Conservation (phyloP, 2,329 filamentous ascomycete genomes). For the Lithohypha guttulata region DNA sequence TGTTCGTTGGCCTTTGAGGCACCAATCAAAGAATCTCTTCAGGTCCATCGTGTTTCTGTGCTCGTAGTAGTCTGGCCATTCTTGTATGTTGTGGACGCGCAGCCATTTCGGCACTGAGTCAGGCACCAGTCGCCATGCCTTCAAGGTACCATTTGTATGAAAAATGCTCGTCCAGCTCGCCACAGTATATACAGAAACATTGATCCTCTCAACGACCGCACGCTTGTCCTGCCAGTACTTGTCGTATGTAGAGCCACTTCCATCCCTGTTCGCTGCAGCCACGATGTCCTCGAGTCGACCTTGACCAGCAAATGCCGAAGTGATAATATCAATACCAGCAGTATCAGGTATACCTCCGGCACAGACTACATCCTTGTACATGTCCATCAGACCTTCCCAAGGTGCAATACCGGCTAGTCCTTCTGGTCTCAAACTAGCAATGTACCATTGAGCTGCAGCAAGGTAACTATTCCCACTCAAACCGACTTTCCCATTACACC, state of each 20-base stretch:
- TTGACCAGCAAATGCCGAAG: conserved; percentile 1
- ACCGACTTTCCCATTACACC: conserved; percentile 39
- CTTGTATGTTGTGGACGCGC: conserved; percentile 25
- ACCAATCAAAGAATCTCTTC: conserved; percentile 36
- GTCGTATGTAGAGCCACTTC: conserved; percentile 20
- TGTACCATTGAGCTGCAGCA: conserved; percentile 45
- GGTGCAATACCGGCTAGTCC: conserved; percentile 43
- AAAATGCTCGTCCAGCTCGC: conserved; percentile 27
- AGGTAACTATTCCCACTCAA: conserved; percentile 44
- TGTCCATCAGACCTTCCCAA: conserved; percentile 48
- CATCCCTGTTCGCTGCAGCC: background rate
- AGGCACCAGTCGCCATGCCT: conserved; percentile 26
- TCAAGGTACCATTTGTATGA: conserved; percentile 27
- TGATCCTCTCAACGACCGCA: conserved; percentile 27
- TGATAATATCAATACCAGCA: background rate
- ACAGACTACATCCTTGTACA: conserved; percentile 27
- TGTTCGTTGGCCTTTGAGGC: conserved; percentile 34
- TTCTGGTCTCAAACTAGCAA: conserved; percentile 42
- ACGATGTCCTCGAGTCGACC: conserved; percentile 1
- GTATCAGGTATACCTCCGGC: conserved; percentile 2
- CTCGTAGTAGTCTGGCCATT: conserved; percentile 37
- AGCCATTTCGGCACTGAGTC: conserved; percentile 19
- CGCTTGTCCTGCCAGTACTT: conserved; percentile 32
- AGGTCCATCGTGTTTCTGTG: conserved; percentile 30
- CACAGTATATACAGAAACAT: conserved; percentile 28